phyloP scores from a whole-genome alignment of 202 grass and related monocot species.

The Panicum virgatum region DNA sequence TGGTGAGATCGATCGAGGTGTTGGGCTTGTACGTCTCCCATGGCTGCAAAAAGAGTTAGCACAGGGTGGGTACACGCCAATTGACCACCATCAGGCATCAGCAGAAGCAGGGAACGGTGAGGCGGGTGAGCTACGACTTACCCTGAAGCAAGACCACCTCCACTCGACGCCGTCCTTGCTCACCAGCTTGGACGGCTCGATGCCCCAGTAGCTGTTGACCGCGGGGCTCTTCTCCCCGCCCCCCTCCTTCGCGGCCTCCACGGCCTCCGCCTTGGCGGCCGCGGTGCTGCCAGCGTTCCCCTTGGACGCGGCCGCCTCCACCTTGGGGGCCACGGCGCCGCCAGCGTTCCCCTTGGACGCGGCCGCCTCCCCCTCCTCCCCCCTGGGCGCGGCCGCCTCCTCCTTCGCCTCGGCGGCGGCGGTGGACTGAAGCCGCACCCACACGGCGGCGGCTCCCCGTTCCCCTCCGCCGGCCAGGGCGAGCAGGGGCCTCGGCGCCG shows the following conservation, averaged over 20 bases:
- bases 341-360: constrained; percentile 26
- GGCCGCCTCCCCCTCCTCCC: constrained; percentile 27
- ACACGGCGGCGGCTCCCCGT: constrained; percentile 15
- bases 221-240: constrained; percentile 21
- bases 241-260: constrained; percentile 10
- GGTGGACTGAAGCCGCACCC: constrained; percentile 49
- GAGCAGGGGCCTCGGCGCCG: constrained; percentile 6
- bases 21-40: constrained; percentile 81
- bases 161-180: constrained; percentile 77
- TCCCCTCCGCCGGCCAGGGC: constrained; percentile 13
- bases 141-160: constrained; percentile 90
- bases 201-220: constrained; percentile 73
- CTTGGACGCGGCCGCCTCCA: constrained; percentile 37
- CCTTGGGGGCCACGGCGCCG: constrained; percentile 29
- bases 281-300: constrained; percentile 3
- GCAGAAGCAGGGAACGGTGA: background rate
- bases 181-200: constrained; percentile 47
- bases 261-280: constrained; percentile 35
- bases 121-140: constrained; percentile 20
- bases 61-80: background rate
- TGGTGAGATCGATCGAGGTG: constrained; percentile 72
- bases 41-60: constrained; percentile 54
- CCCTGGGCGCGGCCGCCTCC: constrained; percentile 39
- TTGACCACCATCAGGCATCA: background rate
- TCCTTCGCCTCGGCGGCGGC: constrained; percentile 40